Conservation (phyloP, 2,329 filamentous ascomycete genomes). For the Ophiostoma australiae region DNA sequence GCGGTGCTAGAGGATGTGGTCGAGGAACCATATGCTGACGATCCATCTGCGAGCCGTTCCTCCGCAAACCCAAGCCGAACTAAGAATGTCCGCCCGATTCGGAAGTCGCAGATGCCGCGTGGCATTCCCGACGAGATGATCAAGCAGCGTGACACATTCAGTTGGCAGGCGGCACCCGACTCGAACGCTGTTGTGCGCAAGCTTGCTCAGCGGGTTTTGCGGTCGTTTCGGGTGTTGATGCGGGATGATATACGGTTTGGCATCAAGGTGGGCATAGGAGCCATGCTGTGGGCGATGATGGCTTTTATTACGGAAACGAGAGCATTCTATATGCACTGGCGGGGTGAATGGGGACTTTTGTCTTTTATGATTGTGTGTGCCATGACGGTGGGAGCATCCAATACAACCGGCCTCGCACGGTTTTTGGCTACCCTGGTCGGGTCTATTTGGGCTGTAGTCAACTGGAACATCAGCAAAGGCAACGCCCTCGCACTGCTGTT, state of each 20-base stretch:
- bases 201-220: constrained; percentile 45
- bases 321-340: constrained; percentile 78
- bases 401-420: constrained; percentile 82
- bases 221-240: constrained; percentile 44
- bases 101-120: constrained; percentile 51
- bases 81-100: constrained; percentile 43
- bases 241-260: constrained; percentile 67
- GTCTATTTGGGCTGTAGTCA: constrained; percentile 65
- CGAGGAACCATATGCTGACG: neutral
- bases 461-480: constrained; percentile 72
- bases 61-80: neutral
- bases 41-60: neutral
- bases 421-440: constrained; percentile 84
- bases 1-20: constrained; percentile 2
- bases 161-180: constrained; percentile 52
- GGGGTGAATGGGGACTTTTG: constrained; percentile 92
- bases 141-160: constrained; percentile 48
- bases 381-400: constrained; percentile 95
- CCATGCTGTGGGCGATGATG: constrained; percentile 81
- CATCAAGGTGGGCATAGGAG: constrained; percentile 87
- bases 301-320: constrained; percentile 76
- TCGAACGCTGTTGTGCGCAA: constrained; percentile 42
- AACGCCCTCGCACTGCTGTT: constrained; percentile 72
- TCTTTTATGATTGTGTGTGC: constrained; percentile 98
- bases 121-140: constrained; percentile 54